Evolutionary conservation across 1,139 yeast genomes (phyloP).

Genomic region (Pichia sp.): DNA sequence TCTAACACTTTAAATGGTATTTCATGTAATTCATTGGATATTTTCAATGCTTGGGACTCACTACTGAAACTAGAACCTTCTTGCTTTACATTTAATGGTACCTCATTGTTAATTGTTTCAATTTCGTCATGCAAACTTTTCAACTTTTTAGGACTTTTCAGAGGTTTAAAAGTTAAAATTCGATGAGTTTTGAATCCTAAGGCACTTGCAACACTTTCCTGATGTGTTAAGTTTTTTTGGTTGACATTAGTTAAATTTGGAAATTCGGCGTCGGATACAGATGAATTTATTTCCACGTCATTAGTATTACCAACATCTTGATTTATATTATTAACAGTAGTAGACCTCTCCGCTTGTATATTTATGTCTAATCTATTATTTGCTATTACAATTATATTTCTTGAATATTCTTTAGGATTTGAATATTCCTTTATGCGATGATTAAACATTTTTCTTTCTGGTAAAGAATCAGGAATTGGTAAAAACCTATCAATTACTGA

Average conservation of each 20-base stretch:
- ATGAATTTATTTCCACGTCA: too few species aligned
- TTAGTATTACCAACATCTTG: too few species aligned
- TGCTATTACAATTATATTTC: not conserved
- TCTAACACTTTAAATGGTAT: conserved; percentile 51
- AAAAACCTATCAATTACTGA: conserved; percentile 26
- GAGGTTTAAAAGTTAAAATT: conserved; percentile 34
- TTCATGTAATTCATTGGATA: conserved; percentile 18
- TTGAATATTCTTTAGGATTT: not conserved
- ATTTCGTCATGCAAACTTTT: conserved; percentile 14
- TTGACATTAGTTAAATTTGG: not conserved
- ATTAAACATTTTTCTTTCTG: conserved; percentile 5
- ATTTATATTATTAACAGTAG: too few species aligned
- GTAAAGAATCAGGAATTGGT: conserved; percentile 17
- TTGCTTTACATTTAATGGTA: not conserved
- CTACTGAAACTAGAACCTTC: not conserved
- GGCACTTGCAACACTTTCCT: conserved; percentile 40
- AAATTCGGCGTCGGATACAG: too few species aligned
- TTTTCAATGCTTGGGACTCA: too few species aligned
- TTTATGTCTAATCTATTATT: not conserved
- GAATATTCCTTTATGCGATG: not conserved
- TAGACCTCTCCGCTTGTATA: too few species aligned
- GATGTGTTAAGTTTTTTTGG: not conserved
- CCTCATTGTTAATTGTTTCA: conserved; percentile 11
- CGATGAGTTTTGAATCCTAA: conserved; percentile 37
- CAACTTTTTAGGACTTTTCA: conserved; percentile 12